These are phyloP conservation scores for Apiospora phragmitis DNA, from an alignment of 2,329 filamentous ascomycete genomes.

Conservation along the genomic window DNA sequence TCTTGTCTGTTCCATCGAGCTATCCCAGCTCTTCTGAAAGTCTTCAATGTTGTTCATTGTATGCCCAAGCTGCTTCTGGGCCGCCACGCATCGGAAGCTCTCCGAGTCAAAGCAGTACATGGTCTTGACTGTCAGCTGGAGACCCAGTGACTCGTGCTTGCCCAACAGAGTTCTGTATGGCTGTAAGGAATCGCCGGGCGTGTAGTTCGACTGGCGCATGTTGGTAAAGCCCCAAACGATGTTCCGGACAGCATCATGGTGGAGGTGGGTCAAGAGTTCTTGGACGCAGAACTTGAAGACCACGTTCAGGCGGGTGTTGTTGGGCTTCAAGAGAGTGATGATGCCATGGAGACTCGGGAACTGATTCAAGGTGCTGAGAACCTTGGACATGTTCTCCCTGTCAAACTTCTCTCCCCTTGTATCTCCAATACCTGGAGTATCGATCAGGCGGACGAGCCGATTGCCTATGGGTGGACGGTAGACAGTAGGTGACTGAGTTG, in stretches of 20 bases:
- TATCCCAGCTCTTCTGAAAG: constrained; percentile 36
- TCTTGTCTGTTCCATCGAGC: constrained; percentile 32
- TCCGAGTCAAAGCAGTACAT: constrained; percentile 45
- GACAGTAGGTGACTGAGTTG: constrained; percentile 37
- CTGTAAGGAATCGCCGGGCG: constrained; percentile 39
- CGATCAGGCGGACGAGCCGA: constrained; percentile 37
- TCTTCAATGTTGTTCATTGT: constrained; percentile 34
- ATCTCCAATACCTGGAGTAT: constrained; percentile 45
- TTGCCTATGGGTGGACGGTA: constrained; percentile 32
- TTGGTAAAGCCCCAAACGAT: constrained; percentile 46
- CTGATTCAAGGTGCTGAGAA: constrained; percentile 33
- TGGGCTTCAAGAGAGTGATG: constrained; percentile 43
- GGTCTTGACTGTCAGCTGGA: constrained; percentile 30
- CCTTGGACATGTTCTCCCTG: constrained; percentile 40
- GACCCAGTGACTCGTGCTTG: constrained; percentile 30
- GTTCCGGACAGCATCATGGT: constrained; percentile 37
- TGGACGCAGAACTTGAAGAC: constrained; percentile 42
- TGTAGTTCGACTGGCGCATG: constrained; percentile 41
- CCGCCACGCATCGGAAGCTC: constrained; percentile 43
- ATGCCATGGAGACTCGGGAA: constrained; percentile 41
- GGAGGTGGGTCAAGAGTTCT: constrained; percentile 40
- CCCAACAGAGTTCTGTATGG: constrained; percentile 33
- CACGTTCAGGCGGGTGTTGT: constrained; percentile 36
- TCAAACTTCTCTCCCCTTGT: constrained; percentile 38
- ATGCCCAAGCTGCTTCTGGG: constrained; percentile 29